Evolutionary conservation across 352 stramenopile species (phyloP).

Genomic region (Globisporangium nunn): DNA sequence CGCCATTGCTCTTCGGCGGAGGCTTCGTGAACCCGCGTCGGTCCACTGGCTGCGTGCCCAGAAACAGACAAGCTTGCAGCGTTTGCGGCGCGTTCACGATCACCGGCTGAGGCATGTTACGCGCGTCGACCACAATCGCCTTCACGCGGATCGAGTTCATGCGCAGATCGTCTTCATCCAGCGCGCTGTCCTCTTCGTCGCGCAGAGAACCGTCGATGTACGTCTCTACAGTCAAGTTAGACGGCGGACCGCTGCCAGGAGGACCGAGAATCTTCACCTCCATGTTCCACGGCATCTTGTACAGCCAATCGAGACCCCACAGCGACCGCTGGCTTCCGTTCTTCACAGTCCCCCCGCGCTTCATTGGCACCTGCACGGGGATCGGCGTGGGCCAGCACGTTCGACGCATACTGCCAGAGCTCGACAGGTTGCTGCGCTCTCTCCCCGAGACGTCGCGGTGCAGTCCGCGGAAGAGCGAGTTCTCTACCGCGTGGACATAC

Average conservation of each 20-base stretch:
- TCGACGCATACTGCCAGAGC: conserved; percentile 25
- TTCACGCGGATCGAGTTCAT: conserved; percentile 88
- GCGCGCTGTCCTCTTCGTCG: conserved; percentile 55
- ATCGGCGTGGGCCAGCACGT: conserved; percentile 70
- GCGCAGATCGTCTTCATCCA: conserved; percentile 72
- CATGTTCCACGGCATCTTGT: conserved; percentile 90
- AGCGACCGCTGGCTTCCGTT: conserved; percentile 54
- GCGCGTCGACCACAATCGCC: conserved; percentile 81
- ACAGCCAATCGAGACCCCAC: conserved; percentile 85
- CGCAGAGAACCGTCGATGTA: conserved; percentile 80
- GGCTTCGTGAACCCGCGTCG: conserved; percentile 82
- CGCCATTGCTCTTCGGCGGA: conserved; percentile 79
- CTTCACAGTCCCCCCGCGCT: conserved; percentile 63
- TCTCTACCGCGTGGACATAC: conserved; percentile 80
- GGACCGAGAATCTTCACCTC: conserved; percentile 87
- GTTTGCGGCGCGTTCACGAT: conserved; percentile 86
- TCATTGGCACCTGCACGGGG: conserved; percentile 78
- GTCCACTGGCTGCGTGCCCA: conserved; percentile 81
- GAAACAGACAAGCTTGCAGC: conserved; percentile 79
- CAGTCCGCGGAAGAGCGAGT: conserved; percentile 73
- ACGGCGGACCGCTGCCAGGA: conserved; percentile 76
- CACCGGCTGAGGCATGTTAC: conserved; percentile 81
- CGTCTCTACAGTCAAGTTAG: conserved; percentile 81
- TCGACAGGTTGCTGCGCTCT: conserved; percentile 33
- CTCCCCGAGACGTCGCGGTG: conserved; percentile 71